A percentile compares a stretch with the other conserved stretches of the same genome.
Conservation (phyloP, 352 stramenopile genomes). For the Aphanomyces euteiches region DNA sequence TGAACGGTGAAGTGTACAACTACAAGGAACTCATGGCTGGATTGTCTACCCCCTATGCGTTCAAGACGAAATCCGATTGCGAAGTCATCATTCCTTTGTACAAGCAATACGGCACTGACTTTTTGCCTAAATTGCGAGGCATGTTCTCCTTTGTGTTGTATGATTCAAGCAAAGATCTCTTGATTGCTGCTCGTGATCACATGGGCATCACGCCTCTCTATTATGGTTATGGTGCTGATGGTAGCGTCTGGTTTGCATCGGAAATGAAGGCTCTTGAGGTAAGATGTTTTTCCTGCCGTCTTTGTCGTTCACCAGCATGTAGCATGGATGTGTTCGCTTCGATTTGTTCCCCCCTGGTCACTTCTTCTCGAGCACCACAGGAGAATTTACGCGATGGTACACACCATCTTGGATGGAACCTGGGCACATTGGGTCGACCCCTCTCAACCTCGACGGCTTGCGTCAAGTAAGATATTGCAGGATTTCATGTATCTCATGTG, state of each 20-base stretch:
- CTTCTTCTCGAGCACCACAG: constrained; percentile 78
- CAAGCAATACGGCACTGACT: constrained; percentile 83
- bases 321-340: constrained; percentile 80
- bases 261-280: constrained; percentile 96
- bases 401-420: constrained; percentile 90
- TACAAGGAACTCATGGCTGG: constrained; percentile 93
- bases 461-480: constrained; percentile 39
- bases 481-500: background rate
- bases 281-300: constrained; percentile 13
- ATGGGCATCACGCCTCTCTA: constrained; percentile 99
- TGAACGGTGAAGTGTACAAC: constrained; percentile 99
- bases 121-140: constrained; percentile 90
- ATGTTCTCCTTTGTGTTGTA: constrained; percentile 99
- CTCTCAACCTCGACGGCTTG: constrained; percentile 71
- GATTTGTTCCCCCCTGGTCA: constrained; percentile 90
- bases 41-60: constrained; percentile 87
- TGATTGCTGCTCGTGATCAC: constrained; percentile 94
- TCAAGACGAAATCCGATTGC: constrained; percentile 96
- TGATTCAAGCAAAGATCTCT: constrained; percentile 90
- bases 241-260: constrained; percentile 94
- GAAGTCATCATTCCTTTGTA: constrained; percentile 97
- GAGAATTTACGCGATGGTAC: constrained; percentile 94
- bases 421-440: constrained; percentile 54
- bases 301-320: constrained; percentile 49
- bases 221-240: constrained; percentile 97